Evolutionary conservation across 768 basidiomycete genomes (phyloP), one percentile per base, ranked within the genome.

Genomic region (Heimioporus sp.): DNA sequence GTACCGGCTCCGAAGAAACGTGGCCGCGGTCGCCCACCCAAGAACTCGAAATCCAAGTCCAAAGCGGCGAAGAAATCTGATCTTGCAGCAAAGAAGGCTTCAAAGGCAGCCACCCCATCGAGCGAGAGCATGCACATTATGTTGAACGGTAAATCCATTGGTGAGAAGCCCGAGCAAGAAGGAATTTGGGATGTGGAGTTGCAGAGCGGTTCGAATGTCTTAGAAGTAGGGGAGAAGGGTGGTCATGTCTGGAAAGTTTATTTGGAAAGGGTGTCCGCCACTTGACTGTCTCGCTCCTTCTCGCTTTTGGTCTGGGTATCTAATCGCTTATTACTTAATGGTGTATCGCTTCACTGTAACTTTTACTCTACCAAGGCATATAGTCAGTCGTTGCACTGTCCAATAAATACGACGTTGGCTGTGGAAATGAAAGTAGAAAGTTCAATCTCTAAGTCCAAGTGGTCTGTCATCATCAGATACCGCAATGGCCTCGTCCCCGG

Each of bases 201-300:
- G 16, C 73, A 79, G 1, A 64, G 72, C 5, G 90, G 90, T 13
- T 60, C 73, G 5, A 87, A 81, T 58, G 69, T 82, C 16, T 65
- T 92, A 28, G 90, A 92, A 65, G 70, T 92, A 21, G 87, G 89
- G 32, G 86, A 87, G 71, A 78, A 77, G 60, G 83, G 80, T 32
- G 86, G 86, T 10, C 65, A 82, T 58, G 66, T 80, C 21, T 90
- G 87, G 87, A 88, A 85, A 66, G 73, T 87, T 20, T 86, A 86
- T 63, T 69, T 84, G 39, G 80, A 83, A 57, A 75, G 81, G 39
- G 52, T 72, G 54, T 51, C 60, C 19, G 41, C 53, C 11, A 48
- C 59, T 37, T 71, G 56, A 65, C 52, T 34, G n/a, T 28, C 48
- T 46, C 42, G 37, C 48, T 41, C 49, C 39, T 57, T 36, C 5